phyloP scores from a whole-genome alignment of 169 alveolate genomes.

The Plasmodium adleri region DNA sequence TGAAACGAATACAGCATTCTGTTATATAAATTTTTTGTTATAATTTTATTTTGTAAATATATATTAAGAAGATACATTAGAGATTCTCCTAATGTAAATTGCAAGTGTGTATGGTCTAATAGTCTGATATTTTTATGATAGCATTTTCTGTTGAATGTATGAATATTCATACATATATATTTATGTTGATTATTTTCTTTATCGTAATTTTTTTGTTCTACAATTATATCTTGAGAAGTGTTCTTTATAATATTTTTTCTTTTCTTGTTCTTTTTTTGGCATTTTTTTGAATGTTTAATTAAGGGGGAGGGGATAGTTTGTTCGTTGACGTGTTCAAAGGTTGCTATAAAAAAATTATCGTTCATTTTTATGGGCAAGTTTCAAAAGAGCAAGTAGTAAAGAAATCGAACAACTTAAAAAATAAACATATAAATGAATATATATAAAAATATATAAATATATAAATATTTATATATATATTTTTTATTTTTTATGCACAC shows the following conservation, averaged over 20 bases:
- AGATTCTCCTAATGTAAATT: slow-evolving; percentile 47
- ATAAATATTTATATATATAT: too few species aligned
- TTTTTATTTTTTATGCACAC: too few species aligned
- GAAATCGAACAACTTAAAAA: background rate
- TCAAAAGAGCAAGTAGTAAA: background rate
- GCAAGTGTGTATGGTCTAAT: slow-evolving; percentile 31
- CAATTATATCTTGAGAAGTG: background rate
- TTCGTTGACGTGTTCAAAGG: slow-evolving; percentile 46
- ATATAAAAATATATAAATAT: background rate
- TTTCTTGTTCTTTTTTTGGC: slow-evolving; percentile 17
- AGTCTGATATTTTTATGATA: slow-evolving; percentile 49
- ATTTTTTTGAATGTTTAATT: slow-evolving; percentile 56
- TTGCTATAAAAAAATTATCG: slow-evolving; percentile 37
- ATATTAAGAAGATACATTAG: slow-evolving; percentile 36
- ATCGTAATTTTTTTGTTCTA: background rate
- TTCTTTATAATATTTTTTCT: background rate
- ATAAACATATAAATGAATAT: background rate
- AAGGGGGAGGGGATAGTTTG: slow-evolving; percentile 46
- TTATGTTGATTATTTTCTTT: slow-evolving; percentile 2
- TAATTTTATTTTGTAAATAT: slow-evolving; percentile 40
- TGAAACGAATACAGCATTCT: slow-evolving; percentile 60
- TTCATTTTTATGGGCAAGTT: slow-evolving; percentile 2
- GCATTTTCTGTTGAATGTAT: slow-evolving; percentile 50
- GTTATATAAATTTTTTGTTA: slow-evolving; percentile 23
- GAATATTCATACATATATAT: slow-evolving; percentile 53